A percentile compares a stretch with the other conserved stretches of the same genome.
phyloP scores from a whole-genome alignment of 352 stramenopile genomes.

The Blastocystis sp. region DNA sequence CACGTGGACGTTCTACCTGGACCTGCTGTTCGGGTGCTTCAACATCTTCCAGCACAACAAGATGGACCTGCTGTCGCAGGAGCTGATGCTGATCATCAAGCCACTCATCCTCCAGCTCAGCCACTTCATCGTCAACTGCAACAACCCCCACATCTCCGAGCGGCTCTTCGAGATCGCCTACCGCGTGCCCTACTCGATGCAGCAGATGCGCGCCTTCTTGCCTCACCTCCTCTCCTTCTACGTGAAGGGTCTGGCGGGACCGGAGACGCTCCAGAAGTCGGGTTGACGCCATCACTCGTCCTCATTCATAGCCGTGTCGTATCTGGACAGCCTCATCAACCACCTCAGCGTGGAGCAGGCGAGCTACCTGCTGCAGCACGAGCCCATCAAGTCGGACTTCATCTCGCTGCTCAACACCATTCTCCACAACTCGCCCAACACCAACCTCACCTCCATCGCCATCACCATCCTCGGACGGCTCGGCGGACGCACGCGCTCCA shows the following conservation, averaged over 20 bases:
- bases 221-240: constrained; percentile 11
- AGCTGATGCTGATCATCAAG: constrained; percentile 10
- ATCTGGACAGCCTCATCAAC: constrained; percentile 9
- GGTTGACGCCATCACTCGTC: background rate
- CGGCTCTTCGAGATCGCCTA: constrained; percentile 63
- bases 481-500: constrained; percentile 21
- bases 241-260: constrained; percentile 34
- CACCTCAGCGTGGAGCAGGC: constrained; percentile 10
- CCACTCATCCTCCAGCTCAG: constrained; percentile 14
- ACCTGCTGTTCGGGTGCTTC: constrained; percentile 56
- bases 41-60: constrained; percentile 58
- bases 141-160: constrained; percentile 8
- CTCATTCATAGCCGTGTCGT: constrained; percentile 16
- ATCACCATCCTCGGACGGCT: constrained; percentile 12
- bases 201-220: constrained; percentile 21
- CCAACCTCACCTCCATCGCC: background rate
- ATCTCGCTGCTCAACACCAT: constrained; percentile 56
- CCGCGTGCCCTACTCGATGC: background rate
- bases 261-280: constrained; percentile 46
- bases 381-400: constrained; percentile 23
- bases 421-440: constrained; percentile 55
- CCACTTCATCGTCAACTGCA: constrained; percentile 36
- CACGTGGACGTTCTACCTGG: constrained; percentile 29
- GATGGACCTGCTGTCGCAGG: background rate
- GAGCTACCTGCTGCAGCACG: constrained; percentile 15